Evolutionary conservation across 2,329 filamentous ascomycete genomes (phyloP).

Genomic region (Colletotrichum caudatum): DNA sequence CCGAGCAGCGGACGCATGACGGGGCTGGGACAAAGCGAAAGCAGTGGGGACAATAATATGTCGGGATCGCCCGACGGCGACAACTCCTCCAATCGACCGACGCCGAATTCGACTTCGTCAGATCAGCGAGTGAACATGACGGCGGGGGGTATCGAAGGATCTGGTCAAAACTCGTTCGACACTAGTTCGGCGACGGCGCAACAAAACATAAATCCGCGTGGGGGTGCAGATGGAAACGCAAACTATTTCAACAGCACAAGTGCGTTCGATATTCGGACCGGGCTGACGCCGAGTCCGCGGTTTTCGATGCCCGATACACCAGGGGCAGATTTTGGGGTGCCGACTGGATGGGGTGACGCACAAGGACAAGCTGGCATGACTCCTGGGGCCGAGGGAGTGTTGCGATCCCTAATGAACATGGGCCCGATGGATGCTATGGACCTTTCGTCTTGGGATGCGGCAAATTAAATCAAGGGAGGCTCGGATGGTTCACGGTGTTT

Average conservation of each 20-base stretch:
- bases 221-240: slow-evolving; percentile 53
- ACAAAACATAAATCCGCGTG: slow-evolving; percentile 54
- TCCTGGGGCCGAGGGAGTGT: slow-evolving; percentile 67
- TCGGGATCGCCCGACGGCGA: slow-evolving; percentile 63
- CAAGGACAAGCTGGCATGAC: slow-evolving; percentile 61
- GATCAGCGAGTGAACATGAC: slow-evolving; percentile 51
- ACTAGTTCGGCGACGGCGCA: slow-evolving; percentile 63
- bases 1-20: slow-evolving; percentile 46
- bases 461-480: slow-evolving; percentile 33
- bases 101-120: slow-evolving; percentile 69
- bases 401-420: slow-evolving; percentile 69
- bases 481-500: slow-evolving; percentile 5
- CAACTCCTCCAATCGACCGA: slow-evolving; percentile 67
- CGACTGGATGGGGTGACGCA: slow-evolving; percentile 59
- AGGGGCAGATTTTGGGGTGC: slow-evolving; percentile 56
- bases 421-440: slow-evolving; percentile 72
- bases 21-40: slow-evolving; percentile 58
- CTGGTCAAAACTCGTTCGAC: slow-evolving; percentile 62
- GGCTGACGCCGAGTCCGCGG: slow-evolving; percentile 50
- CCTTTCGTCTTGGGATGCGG: slow-evolving; percentile 60
- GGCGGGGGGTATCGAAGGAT: slow-evolving; percentile 48
- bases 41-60: slow-evolving; percentile 58
- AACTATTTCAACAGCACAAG: slow-evolving; percentile 56
- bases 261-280: slow-evolving; percentile 54
- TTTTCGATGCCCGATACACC: slow-evolving; percentile 54